Evolutionary conservation across 2,329 filamentous ascomycete genomes (phyloP), one percentile per base, ranked within the genome.

Genomic region (Capronia epimyces): DNA sequence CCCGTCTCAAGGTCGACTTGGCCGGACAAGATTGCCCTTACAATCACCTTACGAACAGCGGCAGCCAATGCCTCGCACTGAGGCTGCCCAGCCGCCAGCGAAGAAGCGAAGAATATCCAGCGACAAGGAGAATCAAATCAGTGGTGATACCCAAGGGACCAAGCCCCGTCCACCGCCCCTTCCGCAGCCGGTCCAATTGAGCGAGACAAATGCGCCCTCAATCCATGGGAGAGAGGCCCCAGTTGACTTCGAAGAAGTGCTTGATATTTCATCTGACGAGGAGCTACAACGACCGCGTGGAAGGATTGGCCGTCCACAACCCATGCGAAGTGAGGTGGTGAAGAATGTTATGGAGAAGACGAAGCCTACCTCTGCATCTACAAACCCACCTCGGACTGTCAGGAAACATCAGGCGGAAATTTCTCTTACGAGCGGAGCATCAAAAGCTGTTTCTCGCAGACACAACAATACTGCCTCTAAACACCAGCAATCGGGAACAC

Each of bases 31-130:
- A 2, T 63, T 83, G 2, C 76, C 80, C 0, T 67, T 64, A 6
- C 75, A 76, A 46, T 87, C 85, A 1, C 85, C 86, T 0, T 88
- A 81, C 55, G 84, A 89, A 57, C 70, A 79, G 48, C 70, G 76
- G 31, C 72, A 75, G 24, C 16, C 47, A 8, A 20, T 42, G 36
- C 46, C 37, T 27, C 46, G 52, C 10, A 29, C 25, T 15, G 56
- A 56, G 15, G 27, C 31, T 15, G 49, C 34, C 3, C 64, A 66
- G 46, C 63, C 64, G 29, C 56, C 66, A 3, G 46, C 60, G 3
- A 73, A 73, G 57, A 66, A 67, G 27, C 63, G 60, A 40, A 67
- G 59, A 46, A 55, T 59, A 16, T 50, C 48, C n/a, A 47, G 61
- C 7, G 43, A 47, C 21, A 52, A 59, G 49, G 49, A 60, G 27